These are phyloP conservation scores for Candida sp. DNA, from an alignment of 1,139 yeast genomes.

Conservation along the genomic window DNA sequence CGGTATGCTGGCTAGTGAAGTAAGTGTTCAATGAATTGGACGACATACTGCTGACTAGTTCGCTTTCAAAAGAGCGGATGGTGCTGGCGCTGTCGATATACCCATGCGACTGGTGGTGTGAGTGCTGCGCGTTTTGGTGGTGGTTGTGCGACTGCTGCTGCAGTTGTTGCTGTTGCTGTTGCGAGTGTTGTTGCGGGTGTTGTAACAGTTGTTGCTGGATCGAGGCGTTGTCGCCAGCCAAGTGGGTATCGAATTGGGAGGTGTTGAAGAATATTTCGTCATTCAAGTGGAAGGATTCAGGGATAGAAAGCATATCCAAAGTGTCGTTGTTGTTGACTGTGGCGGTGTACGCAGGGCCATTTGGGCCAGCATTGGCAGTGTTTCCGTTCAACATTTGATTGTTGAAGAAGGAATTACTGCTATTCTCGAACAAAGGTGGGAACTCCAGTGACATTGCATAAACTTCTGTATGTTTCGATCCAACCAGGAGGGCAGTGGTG, in stretches of 20 bases:
- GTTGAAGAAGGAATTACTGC: constrained; percentile 5
- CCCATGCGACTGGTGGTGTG: background rate
- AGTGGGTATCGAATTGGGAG: constrained; percentile 11
- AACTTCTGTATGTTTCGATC: background rate
- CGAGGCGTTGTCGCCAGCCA: constrained; percentile 4
- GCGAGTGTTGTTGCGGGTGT: constrained; percentile 1
- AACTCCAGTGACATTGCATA: constrained; percentile 15
- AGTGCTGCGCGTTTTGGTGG: background rate
- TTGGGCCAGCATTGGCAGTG: constrained; percentile 3
- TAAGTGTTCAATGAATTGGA: constrained; percentile 15
- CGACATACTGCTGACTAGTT: constrained; percentile 12
- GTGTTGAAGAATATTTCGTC: constrained; percentile 25
- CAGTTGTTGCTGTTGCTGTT: constrained; percentile 4
- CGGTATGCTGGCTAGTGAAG: constrained; percentile 11
- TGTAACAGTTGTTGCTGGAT: constrained; percentile 5
- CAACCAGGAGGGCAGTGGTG: background rate
- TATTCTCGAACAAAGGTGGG: constrained; percentile 14
- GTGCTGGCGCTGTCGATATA: constrained; percentile 7
- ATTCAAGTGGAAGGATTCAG: constrained; percentile 24
- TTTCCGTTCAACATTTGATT: constrained; percentile 3
- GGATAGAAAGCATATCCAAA: constrained; percentile 5
- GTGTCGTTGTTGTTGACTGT: constrained; percentile 2
- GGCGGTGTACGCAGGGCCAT: background rate
- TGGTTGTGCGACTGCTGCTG: constrained; percentile 5
- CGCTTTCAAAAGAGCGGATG: constrained; percentile 6